A percentile compares a stretch with the other conserved stretches of the same genome.
Evolutionary conservation across 1,139 yeast species (phyloP).

Genomic region (Taphrina betulina): DNA sequence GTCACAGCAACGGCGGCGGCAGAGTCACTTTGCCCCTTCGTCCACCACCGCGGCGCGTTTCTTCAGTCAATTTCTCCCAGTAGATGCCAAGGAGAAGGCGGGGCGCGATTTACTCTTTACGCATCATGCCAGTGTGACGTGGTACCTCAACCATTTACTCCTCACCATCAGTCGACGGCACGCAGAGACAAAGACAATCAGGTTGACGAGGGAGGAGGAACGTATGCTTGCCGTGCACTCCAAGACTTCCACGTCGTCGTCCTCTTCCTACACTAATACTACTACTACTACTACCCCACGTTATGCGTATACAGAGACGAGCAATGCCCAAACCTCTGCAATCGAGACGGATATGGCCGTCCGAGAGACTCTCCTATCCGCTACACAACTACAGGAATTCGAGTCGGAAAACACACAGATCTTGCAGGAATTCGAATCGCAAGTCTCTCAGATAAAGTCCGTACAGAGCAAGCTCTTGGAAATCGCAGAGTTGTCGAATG

Average conservation of each 20-base stretch:
- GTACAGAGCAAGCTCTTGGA: conserved; percentile 80
- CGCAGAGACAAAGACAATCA: conserved; percentile 60
- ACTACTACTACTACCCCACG: conserved; percentile 87
- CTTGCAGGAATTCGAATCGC: conserved; percentile 60
- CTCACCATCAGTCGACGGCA: conserved; percentile 43
- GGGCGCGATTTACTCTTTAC: conserved; percentile 4
- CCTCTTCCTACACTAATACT: conserved; percentile 72
- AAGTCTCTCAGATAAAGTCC: conserved; percentile 46
- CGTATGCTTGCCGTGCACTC: conserved; percentile 60
- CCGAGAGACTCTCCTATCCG: conserved; percentile 39
- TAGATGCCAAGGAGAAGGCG: conserved; percentile 10
- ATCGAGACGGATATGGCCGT: conserved; percentile 76
- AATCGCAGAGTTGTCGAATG: conserved; percentile 74
- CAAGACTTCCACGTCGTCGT: conserved; percentile 70
- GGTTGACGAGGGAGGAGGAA: conserved; percentile 44
- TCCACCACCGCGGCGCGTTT: conserved; percentile 17
- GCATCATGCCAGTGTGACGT: conserved; percentile 21
- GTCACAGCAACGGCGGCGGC: conserved; percentile 27
- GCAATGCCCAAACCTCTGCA: conserved; percentile 91
- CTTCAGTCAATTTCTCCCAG: not conserved
- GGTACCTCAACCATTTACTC: conserved; percentile 20
- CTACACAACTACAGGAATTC: conserved; percentile 66
- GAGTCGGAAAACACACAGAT: conserved; percentile 72
- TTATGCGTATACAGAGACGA: conserved; percentile 19
- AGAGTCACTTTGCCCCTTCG: not conserved